Evolutionary conservation across 495 filamentous ascomycete species (phyloP), one percentile per base, ranked within the genome.

Genomic region (Filosporella fistucella): DNA sequence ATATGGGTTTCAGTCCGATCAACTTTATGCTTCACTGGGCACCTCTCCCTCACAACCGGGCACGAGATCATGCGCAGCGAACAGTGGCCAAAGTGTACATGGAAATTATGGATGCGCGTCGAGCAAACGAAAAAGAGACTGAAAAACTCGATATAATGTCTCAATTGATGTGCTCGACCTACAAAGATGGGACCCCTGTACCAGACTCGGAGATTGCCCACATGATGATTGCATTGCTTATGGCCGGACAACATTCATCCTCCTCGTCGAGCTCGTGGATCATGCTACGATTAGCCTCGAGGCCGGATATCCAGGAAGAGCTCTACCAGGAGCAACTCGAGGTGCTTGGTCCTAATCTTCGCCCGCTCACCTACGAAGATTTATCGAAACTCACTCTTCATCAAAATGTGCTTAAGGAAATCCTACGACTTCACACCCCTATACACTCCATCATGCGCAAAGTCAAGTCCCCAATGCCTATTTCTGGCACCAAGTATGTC

Each of bases 191-290:
- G 45, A 71, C 65, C 22, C 63, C 66, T 5, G 70, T 91, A 6
- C 82, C 88, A 10, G 88, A 94, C 61, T 75, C 83, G 51, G 87
- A 94, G 55, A 77, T 91, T 29, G 88, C 88, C 6, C 88, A 91
- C 61, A 90, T 94, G 79, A 89, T 94, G 84, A 94, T 94, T 60
- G 86, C 88, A 0, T 76, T 94, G 20, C 71, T 94, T 8, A 91
- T 94, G 88, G 88, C 86, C 24, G 88, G 88, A 47, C 88, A 94
- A 60, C 88, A 94, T 70, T 90, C 86, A 1, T 89, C 86, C 2
- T 88, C 88, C 32, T 85, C 86, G 6, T 88, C 85, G 36, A 82
- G 77, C 59, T 72, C 84, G 23, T 94, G 86, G 86, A 87, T 89
- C 56, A 76, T 91, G 69, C 74, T 90, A 13, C 84, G 84, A 26